Base-by-base conservation (phyloP, 495 filamentous ascomycete genomes). In the Penicillium goetzii region DNA sequence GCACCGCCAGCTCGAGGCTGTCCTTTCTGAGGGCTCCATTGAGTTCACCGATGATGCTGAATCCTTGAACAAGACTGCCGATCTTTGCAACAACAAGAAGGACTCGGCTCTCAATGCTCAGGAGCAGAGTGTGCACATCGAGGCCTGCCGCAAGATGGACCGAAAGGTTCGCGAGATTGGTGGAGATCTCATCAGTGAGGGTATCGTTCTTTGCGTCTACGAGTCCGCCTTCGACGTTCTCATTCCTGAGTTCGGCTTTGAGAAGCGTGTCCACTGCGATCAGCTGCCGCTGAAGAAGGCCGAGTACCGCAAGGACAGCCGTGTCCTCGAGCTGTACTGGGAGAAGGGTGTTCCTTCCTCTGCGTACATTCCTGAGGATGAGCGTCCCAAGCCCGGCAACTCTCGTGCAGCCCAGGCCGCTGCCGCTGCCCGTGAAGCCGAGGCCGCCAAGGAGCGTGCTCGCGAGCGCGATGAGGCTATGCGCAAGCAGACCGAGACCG, bases 261-360 rank as follows among this genome's bases (percentile, higher is more conserved):
- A 99, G 83, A 99, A 99, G 86, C 91, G 95, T 65, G 95, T 99
- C 57, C 95, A 99, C 76, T 99, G 95, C 72, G 95, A 99, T 73
- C 95, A 98, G 81, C 84, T 99, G 66, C 95, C 95, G 15, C 80
- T 99, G 64, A 97, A 97, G 86, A 99, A 99, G 83, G 95, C 95
- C 21, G 95, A 99, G 74, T 99, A 92, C 76, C 88, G 96, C 73
- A 99, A 97, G 84, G 91, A 94, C 68, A 89, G 92, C 76, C 87
- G 95, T 60, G 85, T 97, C 32, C 81, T 99, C 54, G 95, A 99
- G 76, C 85, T 99, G 6, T 98, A 97, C 81, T 99, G 95, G 95
- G 95, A 99, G 86, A 99, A 98, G 84, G 95, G 95, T 58, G 92
- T 97, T 28, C 93, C 94, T 26, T 97, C 94, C 25, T 97, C 93